Evolutionary conservation across 768 basidiomycete species (phyloP).

Genomic region (Russula vinacea): DNA sequence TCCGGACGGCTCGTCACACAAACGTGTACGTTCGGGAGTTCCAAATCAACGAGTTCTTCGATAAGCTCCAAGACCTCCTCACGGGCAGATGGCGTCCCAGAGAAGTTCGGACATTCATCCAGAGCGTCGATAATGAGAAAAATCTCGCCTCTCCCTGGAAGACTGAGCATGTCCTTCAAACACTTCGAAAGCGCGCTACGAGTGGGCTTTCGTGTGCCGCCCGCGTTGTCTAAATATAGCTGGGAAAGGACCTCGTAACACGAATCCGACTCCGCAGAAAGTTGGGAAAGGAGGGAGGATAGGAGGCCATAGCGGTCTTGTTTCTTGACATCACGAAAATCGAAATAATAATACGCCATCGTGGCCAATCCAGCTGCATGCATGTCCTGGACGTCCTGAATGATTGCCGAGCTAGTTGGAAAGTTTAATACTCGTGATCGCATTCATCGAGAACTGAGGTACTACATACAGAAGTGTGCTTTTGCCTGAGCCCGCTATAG

Average conservation of each 20-base stretch:
- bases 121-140: slow-evolving; percentile 2
- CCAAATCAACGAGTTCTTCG: not conserved
- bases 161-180: slow-evolving; percentile 2
- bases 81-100: too few species aligned
- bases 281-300: too few species aligned
- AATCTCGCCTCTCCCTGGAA: not conserved
- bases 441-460: not conserved
- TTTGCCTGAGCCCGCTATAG: too few species aligned
- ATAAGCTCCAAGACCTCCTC: not conserved
- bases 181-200: not conserved
- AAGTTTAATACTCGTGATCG: not conserved
- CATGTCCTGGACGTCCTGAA: slow-evolving; percentile 2
- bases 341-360: too few species aligned
- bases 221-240: not conserved
- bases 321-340: too few species aligned
- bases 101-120: slow-evolving; percentile 2
- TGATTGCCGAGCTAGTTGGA: not conserved
- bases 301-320: too few species aligned
- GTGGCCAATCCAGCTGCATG: too few species aligned
- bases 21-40: not conserved
- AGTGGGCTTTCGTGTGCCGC: not conserved
- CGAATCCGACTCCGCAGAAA: too few species aligned
- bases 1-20: not conserved
- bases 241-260: too few species aligned
- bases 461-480: slow-evolving; percentile 4